Evolutionary conservation across 305 asterid genomes (phyloP).

Genomic region (Andrographis paniculata): DNA sequence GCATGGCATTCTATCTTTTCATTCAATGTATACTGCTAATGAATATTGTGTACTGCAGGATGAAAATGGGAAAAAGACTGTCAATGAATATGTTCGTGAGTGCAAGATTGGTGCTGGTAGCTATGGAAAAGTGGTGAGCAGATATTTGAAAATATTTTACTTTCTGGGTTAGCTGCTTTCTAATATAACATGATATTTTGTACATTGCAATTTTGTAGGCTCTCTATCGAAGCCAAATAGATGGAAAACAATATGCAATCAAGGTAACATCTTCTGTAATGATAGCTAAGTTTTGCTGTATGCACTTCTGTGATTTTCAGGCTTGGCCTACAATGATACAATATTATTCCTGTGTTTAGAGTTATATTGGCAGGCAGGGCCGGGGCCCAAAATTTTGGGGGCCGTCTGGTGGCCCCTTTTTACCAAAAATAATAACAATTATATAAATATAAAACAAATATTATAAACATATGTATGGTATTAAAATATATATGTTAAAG

Average conservation of each 20-base stretch:
- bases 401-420: too few relatives aligned
- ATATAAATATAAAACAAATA: too few relatives aligned
- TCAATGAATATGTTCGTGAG: conserved; percentile 75
- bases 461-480: too few relatives aligned
- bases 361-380: background rate
- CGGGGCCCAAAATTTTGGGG: too few relatives aligned
- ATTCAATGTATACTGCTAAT: background rate
- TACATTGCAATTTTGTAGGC: conserved; percentile 44
- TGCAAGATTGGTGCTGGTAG: conserved; percentile 95
- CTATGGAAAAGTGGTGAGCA: conserved; percentile 96
- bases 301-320: background rate
- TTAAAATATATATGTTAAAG: too few relatives aligned
- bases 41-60: conserved; percentile 36
- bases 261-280: conserved; percentile 41
- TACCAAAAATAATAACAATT: too few relatives aligned
- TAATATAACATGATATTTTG: background rate
- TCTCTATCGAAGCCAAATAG: conserved; percentile 65
- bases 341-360: background rate
- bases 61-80: conserved; percentile 74
- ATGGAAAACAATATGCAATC: conserved; percentile 81
- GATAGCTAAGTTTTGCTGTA: background rate
- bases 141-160: conserved; percentile 7
- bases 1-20: too few relatives aligned
- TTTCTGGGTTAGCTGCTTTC: background rate
- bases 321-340: background rate